phyloP scores from a whole-genome alignment of 352 stramenopile genomes.

The Phytophthora pisi region DNA sequence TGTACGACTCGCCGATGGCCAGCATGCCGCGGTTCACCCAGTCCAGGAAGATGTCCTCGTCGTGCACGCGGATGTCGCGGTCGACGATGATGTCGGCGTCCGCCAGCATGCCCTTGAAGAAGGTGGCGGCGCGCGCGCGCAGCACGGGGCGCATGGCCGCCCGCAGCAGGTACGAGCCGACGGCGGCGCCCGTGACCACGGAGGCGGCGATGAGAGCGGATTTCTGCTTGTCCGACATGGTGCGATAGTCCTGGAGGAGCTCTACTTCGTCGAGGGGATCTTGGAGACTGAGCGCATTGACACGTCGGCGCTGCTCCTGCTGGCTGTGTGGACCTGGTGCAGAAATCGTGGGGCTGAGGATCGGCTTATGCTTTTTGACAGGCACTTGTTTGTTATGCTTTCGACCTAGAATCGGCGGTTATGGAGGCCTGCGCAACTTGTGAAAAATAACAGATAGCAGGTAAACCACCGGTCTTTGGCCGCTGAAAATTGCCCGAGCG shows the following conservation, averaged over 20 bases:
- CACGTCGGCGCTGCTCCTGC: constrained; percentile 15
- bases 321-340: constrained; percentile 17
- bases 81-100: constrained; percentile 84
- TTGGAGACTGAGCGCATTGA: constrained; percentile 38
- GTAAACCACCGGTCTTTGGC: background rate
- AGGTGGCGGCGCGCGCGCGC: constrained; percentile 63
- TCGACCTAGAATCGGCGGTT: constrained; percentile 21
- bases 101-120: constrained; percentile 84
- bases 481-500: background rate
- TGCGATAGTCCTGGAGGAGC: background rate
- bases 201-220: constrained; percentile 72
- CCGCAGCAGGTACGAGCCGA: constrained; percentile 74
- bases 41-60: constrained; percentile 87
- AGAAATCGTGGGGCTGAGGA: constrained; percentile 31
- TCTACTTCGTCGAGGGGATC: constrained; percentile 27
- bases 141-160: constrained; percentile 74
- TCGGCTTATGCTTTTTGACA: constrained; percentile 12
- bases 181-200: constrained; percentile 62
- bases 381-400: constrained; percentile 19
- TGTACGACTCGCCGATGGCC: constrained; percentile 89
- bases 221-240: constrained; percentile 68
- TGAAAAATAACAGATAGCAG: constrained; percentile 1
- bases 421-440: background rate
- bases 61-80: constrained; percentile 82
- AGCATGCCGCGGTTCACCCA: constrained; percentile 87